Percentiles rank a stretch among this genome's conserved stretches.
phyloP scores from a whole-genome alignment of 352 stramenopile species.

The Pythium phragmiticola region DNA sequence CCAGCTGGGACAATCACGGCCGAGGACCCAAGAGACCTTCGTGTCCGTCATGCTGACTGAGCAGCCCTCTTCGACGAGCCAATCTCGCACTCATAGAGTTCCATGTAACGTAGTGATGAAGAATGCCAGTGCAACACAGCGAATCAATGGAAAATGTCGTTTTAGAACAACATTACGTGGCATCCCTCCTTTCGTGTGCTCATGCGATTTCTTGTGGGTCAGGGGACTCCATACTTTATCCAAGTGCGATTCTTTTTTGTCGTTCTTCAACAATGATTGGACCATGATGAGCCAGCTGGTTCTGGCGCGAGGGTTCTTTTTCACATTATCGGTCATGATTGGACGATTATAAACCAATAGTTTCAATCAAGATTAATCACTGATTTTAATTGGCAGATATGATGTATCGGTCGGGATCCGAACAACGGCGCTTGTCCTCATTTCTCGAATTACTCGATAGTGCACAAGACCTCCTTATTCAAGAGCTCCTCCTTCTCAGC shows the following conservation, averaged over 20 bases:
- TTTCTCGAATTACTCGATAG: not conserved
- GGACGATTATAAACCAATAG: not conserved
- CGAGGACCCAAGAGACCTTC: not conserved
- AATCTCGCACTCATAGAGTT: not conserved
- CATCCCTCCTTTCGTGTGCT: not conserved
- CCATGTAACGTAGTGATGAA: not conserved
- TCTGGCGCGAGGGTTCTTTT: constrained; percentile 10
- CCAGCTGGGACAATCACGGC: not conserved
- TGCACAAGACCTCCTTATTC: not conserved
- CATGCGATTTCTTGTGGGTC: not conserved
- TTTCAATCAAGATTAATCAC: not conserved
- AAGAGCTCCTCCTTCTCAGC: not conserved
- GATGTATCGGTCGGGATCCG: too few relatives aligned
- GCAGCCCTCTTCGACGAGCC: not conserved
- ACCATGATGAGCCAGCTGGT: not conserved
- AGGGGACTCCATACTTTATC: constrained; percentile 6
- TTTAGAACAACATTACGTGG: not conserved
- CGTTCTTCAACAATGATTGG: constrained; percentile 6
- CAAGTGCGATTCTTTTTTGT: constrained; percentile 15
- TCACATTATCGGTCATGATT: not conserved
- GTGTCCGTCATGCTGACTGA: not conserved
- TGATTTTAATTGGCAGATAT: too few relatives aligned
- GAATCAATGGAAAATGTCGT: not conserved
- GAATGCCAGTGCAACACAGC: not conserved
- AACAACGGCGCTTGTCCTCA: not conserved